A percentile compares a stretch with the other conserved stretches of the same genome.
phyloP scores from a whole-genome alignment of 2,329 filamentous ascomycete species.

The Beauveria caledonica region DNA sequence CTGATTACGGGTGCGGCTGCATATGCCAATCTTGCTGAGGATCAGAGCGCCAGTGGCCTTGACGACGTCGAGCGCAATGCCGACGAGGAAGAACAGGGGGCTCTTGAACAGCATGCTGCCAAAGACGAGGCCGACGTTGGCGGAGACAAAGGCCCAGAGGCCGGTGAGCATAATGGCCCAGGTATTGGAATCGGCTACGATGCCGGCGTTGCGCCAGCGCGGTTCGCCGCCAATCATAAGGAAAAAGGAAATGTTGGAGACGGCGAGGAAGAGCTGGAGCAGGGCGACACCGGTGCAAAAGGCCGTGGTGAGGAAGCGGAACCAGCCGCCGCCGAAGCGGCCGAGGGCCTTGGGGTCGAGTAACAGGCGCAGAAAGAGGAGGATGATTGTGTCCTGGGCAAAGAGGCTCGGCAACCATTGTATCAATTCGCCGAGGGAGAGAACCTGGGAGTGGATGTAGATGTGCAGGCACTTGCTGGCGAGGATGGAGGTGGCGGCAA shows the following conservation, averaged over 20 bases:
- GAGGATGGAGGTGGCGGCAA: constrained; percentile 8
- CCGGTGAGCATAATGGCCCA: constrained; percentile 24
- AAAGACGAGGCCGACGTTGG: constrained; percentile 14
- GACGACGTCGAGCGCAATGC: constrained; percentile 20
- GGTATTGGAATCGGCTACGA: constrained; percentile 24
- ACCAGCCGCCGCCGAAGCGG: constrained; percentile 7
- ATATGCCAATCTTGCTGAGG: constrained; percentile 3
- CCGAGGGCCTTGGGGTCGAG: constrained; percentile 6
- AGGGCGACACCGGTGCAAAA: not conserved
- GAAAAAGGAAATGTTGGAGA: constrained; percentile 21
- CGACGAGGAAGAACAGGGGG: constrained; percentile 12
- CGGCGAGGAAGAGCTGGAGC: constrained; percentile 16
- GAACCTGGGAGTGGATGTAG: constrained; percentile 8
- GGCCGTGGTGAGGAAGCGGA: constrained; percentile 2
- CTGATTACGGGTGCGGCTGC: not conserved
- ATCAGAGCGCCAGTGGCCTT: constrained; percentile 15
- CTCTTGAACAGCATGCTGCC: constrained; percentile 20
- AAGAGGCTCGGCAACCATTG: constrained; percentile 11
- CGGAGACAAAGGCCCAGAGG: constrained; percentile 19
- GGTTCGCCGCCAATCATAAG: constrained; percentile 24
- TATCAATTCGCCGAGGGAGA: constrained; percentile 4
- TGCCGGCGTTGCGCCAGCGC: constrained; percentile 26
- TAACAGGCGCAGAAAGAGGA: constrained; percentile 10
- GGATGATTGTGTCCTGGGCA: constrained; percentile 8
- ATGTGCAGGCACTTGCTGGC: constrained; percentile 13